These are phyloP conservation scores for Nissolia schottii DNA, from an alignment of 306 rosid genomes.

Conservation along the genomic window DNA sequence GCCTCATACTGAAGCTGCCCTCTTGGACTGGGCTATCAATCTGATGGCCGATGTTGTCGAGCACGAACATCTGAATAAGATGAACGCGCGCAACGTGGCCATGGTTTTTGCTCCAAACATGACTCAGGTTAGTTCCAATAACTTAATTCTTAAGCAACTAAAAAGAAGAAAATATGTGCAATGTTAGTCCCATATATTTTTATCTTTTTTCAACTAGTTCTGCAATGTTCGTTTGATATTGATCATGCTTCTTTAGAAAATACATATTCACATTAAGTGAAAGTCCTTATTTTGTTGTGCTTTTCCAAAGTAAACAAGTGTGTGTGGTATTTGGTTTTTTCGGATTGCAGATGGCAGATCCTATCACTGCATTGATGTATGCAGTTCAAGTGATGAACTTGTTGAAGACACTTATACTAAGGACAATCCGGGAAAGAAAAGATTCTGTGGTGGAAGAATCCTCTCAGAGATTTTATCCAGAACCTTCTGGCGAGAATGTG, in stretches of 20 bases:
- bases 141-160: not conserved
- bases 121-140: constrained; percentile 66
- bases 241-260: not conserved
- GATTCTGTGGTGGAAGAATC: constrained; percentile 50
- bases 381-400: constrained; percentile 94
- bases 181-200: not conserved
- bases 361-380: constrained; percentile 81
- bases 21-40: constrained; percentile 90
- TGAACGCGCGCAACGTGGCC: constrained; percentile 84
- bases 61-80: constrained; percentile 74
- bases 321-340: not conserved
- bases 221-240: too few species aligned
- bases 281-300: not conserved
- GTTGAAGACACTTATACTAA: constrained; percentile 64
- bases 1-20: constrained; percentile 68
- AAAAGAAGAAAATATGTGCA: not conserved
- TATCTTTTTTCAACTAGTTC: too few species aligned
- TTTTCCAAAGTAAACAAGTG: not conserved
- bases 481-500: constrained; percentile 58
- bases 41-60: constrained; percentile 91
- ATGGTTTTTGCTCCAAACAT: constrained; percentile 98
- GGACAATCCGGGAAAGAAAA: constrained; percentile 57
- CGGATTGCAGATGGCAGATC: constrained; percentile 79
- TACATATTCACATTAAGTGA: not conserved
- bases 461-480: constrained; percentile 26